Evolutionary conservation across 2,329 filamentous ascomycete genomes (phyloP).

Genomic region (Fusarium coicis): DNA sequence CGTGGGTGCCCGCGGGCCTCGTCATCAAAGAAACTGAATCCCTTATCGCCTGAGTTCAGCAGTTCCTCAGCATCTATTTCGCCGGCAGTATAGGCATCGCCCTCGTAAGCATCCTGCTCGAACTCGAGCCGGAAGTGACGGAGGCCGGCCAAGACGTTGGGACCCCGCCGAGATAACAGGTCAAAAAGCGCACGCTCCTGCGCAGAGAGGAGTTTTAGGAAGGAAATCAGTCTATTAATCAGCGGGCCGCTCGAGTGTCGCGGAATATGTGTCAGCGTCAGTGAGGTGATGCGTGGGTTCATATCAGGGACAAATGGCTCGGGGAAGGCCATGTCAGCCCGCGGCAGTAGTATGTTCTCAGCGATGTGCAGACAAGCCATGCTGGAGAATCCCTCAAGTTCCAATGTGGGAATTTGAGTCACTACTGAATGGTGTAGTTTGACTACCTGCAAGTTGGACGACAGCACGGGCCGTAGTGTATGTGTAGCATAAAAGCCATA

Average conservation of each 20-base stretch:
- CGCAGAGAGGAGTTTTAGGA: conserved; percentile 57
- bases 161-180: conserved; percentile 50
- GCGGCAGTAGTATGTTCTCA: conserved; percentile 57
- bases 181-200: conserved; percentile 62
- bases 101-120: conserved; percentile 55
- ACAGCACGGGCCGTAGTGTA: conserved; percentile 63
- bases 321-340: conserved; percentile 59
- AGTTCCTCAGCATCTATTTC: conserved; percentile 57
- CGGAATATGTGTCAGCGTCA: conserved; percentile 66
- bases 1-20: conserved; percentile 10
- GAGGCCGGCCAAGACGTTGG: conserved; percentile 61
- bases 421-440: conserved; percentile 70
- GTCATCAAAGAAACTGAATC: conserved; percentile 60
- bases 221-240: conserved; percentile 57
- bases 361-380: conserved; percentile 54
- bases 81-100: conserved; percentile 46
- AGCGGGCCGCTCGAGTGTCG: conserved; percentile 63
- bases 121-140: conserved; percentile 66
- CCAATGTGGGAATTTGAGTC: conserved; percentile 62
- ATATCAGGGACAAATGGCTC: conserved; percentile 63
- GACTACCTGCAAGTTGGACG: conserved; percentile 63
- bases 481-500: conserved; percentile 58
- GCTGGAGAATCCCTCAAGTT: conserved; percentile 51
- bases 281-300: conserved; percentile 64
- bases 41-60: conserved; percentile 51